phyloP scores from a whole-genome alignment of 2,329 filamentous ascomycete species.

The Sporothrix mexicana region DNA sequence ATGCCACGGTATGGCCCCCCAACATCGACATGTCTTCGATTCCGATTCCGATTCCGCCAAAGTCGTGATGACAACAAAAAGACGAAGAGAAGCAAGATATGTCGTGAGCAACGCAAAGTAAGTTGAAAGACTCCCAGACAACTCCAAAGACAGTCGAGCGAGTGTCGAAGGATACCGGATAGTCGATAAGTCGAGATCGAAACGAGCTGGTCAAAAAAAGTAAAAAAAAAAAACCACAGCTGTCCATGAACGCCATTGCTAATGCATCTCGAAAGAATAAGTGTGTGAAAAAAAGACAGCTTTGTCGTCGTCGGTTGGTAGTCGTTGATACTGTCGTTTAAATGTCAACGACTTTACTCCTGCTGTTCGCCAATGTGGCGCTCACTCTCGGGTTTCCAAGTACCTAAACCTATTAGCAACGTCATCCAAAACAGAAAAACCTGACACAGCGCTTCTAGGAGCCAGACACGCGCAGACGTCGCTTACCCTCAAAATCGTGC shows the following conservation, averaged over 20 bases:
- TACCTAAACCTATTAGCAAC: constrained; percentile 56
- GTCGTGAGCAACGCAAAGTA: background rate
- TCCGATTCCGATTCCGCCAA: constrained; percentile 10
- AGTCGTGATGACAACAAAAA: background rate
- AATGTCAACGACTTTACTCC: constrained; percentile 34
- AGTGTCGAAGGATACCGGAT: background rate
- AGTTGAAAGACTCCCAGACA: background rate
- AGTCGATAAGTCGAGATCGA: no score
- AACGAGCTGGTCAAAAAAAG: no score
- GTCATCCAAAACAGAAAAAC: background rate
- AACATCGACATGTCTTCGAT: background rate
- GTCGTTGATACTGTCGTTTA: background rate
- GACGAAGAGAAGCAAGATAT: background rate
- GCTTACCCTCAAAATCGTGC: constrained; percentile 90
- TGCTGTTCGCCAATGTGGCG: constrained; percentile 67
- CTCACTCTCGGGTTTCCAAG: constrained; percentile 76
- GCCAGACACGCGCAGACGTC: background rate
- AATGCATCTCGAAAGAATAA: constrained; percentile 12
- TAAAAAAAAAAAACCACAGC: background rate
- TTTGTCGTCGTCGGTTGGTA: background rate
- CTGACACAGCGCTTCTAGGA: background rate
- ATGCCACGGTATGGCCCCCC: no score
- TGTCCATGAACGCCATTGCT: constrained; percentile 28
- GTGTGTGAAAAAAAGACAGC: background rate
- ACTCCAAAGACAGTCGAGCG: background rate